Conservation (phyloP, 805 yeast species). For the Ogataea nitratoaversa region DNA sequence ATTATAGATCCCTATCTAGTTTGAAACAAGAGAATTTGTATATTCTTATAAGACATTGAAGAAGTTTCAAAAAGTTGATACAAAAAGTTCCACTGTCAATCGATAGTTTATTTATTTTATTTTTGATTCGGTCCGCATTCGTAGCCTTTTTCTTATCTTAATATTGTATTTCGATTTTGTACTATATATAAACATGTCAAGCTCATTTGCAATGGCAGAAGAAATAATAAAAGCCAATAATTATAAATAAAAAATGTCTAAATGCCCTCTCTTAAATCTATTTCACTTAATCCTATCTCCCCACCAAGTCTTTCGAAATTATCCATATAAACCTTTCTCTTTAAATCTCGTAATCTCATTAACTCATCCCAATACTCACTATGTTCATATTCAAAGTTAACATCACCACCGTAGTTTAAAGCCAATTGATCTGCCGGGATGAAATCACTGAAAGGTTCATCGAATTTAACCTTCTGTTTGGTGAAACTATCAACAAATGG, state of each 20-base stretch:
- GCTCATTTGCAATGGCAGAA: too few species aligned
- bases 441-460: slow-evolving; percentile 80
- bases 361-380: slow-evolving; percentile 76
- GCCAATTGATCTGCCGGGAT: slow-evolving; percentile 82
- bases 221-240: too few species aligned
- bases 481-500: slow-evolving; percentile 97
- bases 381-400: slow-evolving; percentile 82
- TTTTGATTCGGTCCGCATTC: background rate
- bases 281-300: slow-evolving; percentile 75
- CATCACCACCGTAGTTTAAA: slow-evolving; percentile 75
- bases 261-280: slow-evolving; percentile 57
- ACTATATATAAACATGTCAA: background rate
- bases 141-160: background rate
- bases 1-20: slow-evolving; percentile 80
- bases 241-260: background rate
- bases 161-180: background rate
- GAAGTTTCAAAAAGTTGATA: background rate
- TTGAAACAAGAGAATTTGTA: slow-evolving; percentile 94
- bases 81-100: too few species aligned
- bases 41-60: slow-evolving; percentile 68
- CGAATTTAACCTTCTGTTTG: slow-evolving; percentile 86
- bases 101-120: too few species aligned
- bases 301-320: slow-evolving; percentile 73
- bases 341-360: slow-evolving; percentile 52
- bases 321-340: slow-evolving; percentile 53